phyloP scores from a whole-genome alignment of 805 yeast species.

The Cyberlindnera maritima region DNA sequence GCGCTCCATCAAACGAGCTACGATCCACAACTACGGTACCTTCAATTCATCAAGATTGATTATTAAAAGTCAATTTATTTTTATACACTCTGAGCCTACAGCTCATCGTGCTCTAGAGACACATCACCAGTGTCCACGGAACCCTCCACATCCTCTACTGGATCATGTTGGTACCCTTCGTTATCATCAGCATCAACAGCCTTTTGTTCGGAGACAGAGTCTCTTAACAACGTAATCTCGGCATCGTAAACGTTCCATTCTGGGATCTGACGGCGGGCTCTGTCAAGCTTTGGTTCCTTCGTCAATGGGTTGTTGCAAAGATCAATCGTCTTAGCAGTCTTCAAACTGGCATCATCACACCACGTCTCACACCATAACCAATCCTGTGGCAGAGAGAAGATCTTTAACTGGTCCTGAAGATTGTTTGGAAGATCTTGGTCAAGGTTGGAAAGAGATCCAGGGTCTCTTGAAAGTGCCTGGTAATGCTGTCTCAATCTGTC shows the following conservation, averaged over 20 bases:
- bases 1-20: too few relatives aligned
- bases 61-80: neutral
- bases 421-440: conserved; percentile 96
- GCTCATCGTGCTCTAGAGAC: conserved; percentile 8
- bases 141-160: neutral
- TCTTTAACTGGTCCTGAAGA: conserved; percentile 64
- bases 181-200: neutral
- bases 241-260: conserved; percentile 74
- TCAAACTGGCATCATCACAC: conserved; percentile 67
- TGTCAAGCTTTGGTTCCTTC: conserved; percentile 71
- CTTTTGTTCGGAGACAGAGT: conserved; percentile 13
- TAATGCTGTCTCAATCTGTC: conserved; percentile 81
- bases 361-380: conserved; percentile 96
- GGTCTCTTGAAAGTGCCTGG: conserved; percentile 76
- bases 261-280: conserved; percentile 72
- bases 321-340: conserved; percentile 73
- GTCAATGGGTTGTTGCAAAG: conserved; percentile 82
- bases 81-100: neutral
- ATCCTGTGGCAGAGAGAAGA: conserved; percentile 71
- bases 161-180: too few relatives aligned
- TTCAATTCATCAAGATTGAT: too few relatives aligned
- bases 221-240: conserved; percentile 39
- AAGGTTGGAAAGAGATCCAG: conserved; percentile 72
- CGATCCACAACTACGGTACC: too few relatives aligned
- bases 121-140: neutral